phyloP scores from a whole-genome alignment of 495 filamentous ascomycete genomes.

The Neurospora tetrasperma region DNA sequence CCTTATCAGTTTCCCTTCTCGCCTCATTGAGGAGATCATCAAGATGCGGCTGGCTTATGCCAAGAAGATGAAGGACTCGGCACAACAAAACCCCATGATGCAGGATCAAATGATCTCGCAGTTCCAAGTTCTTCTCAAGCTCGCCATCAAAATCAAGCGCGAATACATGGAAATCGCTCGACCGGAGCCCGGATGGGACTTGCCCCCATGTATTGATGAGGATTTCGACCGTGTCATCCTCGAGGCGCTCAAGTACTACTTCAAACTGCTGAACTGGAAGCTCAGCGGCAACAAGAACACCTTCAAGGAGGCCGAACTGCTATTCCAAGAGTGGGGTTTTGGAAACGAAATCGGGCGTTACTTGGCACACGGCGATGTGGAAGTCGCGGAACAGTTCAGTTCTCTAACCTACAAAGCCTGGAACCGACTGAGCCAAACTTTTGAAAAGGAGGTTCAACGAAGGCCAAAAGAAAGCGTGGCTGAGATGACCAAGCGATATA shows the following conservation, averaged over 20 bases:
- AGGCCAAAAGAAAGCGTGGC: conserved; percentile 68
- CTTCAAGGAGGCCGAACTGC: conserved; percentile 94
- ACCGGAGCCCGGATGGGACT: conserved; percentile 86
- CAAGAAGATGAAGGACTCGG: conserved; percentile 81
- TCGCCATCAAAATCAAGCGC: conserved; percentile 86
- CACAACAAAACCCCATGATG: conserved; percentile 78
- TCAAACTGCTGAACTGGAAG: conserved; percentile 95
- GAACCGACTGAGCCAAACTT: conserved; percentile 75
- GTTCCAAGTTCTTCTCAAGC: conserved; percentile 83
- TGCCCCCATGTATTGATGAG: conserved; percentile 93
- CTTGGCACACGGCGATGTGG: conserved; percentile 83
- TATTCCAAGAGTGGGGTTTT: conserved; percentile 96
- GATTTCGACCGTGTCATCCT: conserved; percentile 92
- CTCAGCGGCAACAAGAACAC: conserved; percentile 96
- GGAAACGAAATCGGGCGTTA: conserved; percentile 84
- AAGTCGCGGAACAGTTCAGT: conserved; percentile 98
- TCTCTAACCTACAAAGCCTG: conserved; percentile 86
- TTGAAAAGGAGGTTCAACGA: conserved; percentile 80
- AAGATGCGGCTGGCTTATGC: conserved; percentile 85
- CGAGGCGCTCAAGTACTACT: conserved; percentile 93
- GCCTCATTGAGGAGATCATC: conserved; percentile 94
- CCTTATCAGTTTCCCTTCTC: conserved; percentile 91
- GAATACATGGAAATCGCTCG: conserved; percentile 74
- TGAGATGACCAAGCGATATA: conserved; percentile 96
- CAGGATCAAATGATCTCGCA: conserved; percentile 94